Base-by-base conservation (phyloP, 257 asterid species). In the Cruciata laevipes region DNA sequence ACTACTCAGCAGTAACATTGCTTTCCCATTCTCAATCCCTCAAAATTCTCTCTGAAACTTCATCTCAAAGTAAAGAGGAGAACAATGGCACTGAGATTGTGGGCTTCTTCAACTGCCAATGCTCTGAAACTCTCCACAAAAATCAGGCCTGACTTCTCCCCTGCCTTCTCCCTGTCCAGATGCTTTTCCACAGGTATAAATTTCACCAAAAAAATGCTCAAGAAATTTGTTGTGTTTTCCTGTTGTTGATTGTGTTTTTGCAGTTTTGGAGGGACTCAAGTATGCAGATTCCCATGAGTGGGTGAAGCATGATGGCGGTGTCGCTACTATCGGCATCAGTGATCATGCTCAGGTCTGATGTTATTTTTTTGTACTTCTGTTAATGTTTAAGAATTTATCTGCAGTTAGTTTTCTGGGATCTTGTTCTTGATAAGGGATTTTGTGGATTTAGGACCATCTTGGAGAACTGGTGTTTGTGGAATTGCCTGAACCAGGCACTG, bases 91-190 rank as follows among this genome's bases (percentile, higher is more conserved):
- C 75, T 91, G 35, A 87, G 95, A 80, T 76, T 87, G 83, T 91
- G 98, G 98, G 96, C 95, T 80, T 91, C 98, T 81, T 91, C 98
- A 37, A 86, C 98, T 32, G 96, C 98, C 67, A 91, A 85, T 89
- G 95, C 90, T 74, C 77, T 91, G 5, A 91, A 70, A 60, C 59
- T 91, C 80, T 89, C 98, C 49, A 55, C 87, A 64, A 63, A 74
- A 69, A 70, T 90, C 5, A 75, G 71, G 74, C 24, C 75, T 27
- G 20, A 69, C 24, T 68, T 70, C 60, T 67, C 85, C 37, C 88
- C 95, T 58, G 85, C 89, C 18, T 86, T 79, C 57, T 81, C 96
- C 40, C 77, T 91, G 69, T 85, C 95, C 58, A 85, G 93, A 85
- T 78, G 87, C 84, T 89, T 91, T 66, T 84, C 98, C 12, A 59